Evolutionary conservation across 2,329 filamentous ascomycete species (phyloP).

Genomic region (Bipolaris cookei): DNA sequence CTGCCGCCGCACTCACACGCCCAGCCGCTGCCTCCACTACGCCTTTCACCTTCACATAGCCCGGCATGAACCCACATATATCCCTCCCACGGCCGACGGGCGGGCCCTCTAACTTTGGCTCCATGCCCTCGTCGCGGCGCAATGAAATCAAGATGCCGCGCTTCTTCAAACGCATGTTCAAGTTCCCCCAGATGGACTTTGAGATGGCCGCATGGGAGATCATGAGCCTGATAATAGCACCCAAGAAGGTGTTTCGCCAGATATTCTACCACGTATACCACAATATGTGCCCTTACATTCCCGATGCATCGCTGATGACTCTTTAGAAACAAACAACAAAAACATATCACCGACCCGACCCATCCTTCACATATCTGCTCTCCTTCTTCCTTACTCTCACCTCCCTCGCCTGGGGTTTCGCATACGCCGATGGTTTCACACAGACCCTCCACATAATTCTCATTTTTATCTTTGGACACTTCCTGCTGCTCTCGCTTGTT

Average conservation of each 20-base stretch:
- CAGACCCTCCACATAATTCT: constrained; percentile 54
- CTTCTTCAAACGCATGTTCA: constrained; percentile 73
- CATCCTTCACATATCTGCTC: constrained; percentile 72
- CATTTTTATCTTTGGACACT: constrained; percentile 63
- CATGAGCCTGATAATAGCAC: constrained; percentile 70
- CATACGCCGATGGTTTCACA: constrained; percentile 55
- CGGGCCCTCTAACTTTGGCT: constrained; percentile 60
- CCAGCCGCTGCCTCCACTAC: not conserved
- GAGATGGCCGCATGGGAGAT: constrained; percentile 77
- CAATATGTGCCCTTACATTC: not conserved
- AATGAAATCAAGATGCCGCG: constrained; percentile 66
- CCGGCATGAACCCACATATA: constrained; percentile 65
- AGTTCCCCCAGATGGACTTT: constrained; percentile 77
- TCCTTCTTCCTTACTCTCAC: constrained; percentile 66
- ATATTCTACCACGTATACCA: constrained; percentile 70
- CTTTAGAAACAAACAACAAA: constrained; percentile 67
- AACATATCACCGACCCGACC: constrained; percentile 72
- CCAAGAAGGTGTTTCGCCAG: constrained; percentile 73
- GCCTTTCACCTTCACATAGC: constrained; percentile 2
- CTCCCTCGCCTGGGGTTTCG: constrained; percentile 65
- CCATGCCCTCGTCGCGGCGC: constrained; percentile 56
- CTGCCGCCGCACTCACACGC: not conserved
- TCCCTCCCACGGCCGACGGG: constrained; percentile 65
- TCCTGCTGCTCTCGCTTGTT: constrained; percentile 65
- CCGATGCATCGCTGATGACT: not conserved